These are phyloP conservation scores for Knoxdaviesia capensis DNA, from an alignment of 2,329 filamentous ascomycete species.

Conservation along the genomic window DNA sequence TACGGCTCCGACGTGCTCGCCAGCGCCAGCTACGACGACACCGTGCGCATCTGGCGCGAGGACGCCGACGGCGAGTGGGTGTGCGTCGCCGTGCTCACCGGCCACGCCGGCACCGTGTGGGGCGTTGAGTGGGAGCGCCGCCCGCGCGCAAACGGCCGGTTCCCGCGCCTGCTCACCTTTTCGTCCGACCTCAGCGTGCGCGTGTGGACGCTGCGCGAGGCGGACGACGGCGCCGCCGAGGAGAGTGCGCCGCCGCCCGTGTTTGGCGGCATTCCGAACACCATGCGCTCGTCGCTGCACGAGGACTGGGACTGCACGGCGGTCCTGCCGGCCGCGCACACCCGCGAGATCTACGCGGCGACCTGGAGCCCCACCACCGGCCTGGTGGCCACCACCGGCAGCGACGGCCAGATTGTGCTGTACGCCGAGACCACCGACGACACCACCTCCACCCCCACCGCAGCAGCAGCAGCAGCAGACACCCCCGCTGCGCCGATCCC, in stretches of 20 bases:
- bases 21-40: constrained; percentile 87
- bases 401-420: constrained; percentile 63
- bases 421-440: constrained; percentile 40
- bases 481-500: constrained; percentile 6
- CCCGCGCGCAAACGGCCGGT: constrained; percentile 17
- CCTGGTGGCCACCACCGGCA: constrained; percentile 68
- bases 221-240: constrained; percentile 19
- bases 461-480: too few relatives aligned
- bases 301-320: constrained; percentile 73
- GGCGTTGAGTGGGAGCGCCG: constrained; percentile 50
- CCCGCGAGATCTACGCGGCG: constrained; percentile 65
- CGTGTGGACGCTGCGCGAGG: constrained; percentile 52
- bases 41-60: constrained; percentile 72
- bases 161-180: constrained; percentile 54
- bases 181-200: constrained; percentile 67
- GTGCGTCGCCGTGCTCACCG: constrained; percentile 63
- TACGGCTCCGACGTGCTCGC: constrained; percentile 56
- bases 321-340: constrained; percentile 55
- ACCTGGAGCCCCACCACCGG: constrained; percentile 66
- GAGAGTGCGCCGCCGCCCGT: constrained; percentile 12
- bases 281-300: constrained; percentile 57
- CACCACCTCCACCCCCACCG: too few relatives aligned
- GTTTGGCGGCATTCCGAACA: constrained; percentile 60
- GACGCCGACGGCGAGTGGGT: constrained; percentile 83
- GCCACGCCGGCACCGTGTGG: constrained; percentile 80